Percentiles rank a stretch among this genome's conserved stretches.
These are phyloP conservation scores for Penicillium paradoxum DNA, from an alignment of 495 filamentous ascomycete genomes.

Conservation along the genomic window DNA sequence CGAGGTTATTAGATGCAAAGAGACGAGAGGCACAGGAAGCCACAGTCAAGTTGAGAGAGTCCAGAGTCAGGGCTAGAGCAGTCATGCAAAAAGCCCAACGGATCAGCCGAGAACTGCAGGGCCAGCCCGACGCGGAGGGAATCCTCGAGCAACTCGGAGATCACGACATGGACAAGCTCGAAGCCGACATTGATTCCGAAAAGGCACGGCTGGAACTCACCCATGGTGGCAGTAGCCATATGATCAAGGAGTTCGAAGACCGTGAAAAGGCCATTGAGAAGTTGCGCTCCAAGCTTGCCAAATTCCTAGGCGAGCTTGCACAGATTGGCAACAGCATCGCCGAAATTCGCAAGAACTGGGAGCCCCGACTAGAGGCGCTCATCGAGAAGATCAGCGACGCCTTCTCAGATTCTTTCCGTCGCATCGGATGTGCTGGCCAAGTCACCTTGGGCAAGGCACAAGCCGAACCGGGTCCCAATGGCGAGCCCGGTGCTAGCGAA, in stretches of 20 bases:
- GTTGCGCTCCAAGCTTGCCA: conserved; percentile 45
- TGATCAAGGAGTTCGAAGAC: conserved; percentile 62
- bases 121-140: conserved; percentile 25
- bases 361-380: conserved; percentile 75
- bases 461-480: conserved; percentile 32
- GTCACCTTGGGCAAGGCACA: conserved; percentile 58
- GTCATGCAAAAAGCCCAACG: conserved; percentile 34
- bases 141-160: conserved; percentile 34
- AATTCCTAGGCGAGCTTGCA: conserved; percentile 42
- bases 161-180: conserved; percentile 57
- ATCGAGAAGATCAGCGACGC: conserved; percentile 79
- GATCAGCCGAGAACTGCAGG: conserved; percentile 7
- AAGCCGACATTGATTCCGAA: conserved; percentile 69
- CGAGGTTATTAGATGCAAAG: conserved; percentile 47
- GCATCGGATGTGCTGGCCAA: conserved; percentile 94
- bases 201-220: conserved; percentile 70
- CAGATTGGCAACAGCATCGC: conserved; percentile 52
- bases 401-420: conserved; percentile 83
- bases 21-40: conserved; percentile 34
- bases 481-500: conserved; percentile 58
- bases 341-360: conserved; percentile 62
- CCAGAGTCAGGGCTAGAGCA: conserved; percentile 29
- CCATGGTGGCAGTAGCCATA: conserved; percentile 68
- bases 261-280: conserved; percentile 17
- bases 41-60: conserved; percentile 23